Conservation (phyloP, 345 rosid species). For the Acer saccharum region DNA sequence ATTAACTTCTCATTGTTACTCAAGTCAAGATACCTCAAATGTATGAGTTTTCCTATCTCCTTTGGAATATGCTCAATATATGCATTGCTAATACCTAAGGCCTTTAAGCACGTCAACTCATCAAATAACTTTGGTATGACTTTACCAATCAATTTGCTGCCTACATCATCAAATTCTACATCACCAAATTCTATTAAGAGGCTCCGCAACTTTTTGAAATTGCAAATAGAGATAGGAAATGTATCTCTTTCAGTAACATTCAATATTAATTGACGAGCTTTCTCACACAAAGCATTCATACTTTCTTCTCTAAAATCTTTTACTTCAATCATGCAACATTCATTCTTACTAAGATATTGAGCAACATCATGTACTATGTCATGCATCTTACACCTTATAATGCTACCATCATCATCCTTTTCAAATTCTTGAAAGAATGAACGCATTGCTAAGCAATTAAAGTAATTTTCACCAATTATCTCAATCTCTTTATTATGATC, state of each 20-base stretch:
- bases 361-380: slow-evolving; percentile 5
- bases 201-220: neutral
- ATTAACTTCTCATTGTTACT: too few species aligned
- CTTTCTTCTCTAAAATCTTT: too few species aligned
- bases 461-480: neutral
- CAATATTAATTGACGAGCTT: neutral
- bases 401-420: neutral
- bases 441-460: neutral
- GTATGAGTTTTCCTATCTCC: too few species aligned
- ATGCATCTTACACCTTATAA: neutral
- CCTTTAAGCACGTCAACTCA: neutral
- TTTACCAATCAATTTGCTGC: too few species aligned
- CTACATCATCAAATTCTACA: neutral
- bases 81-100: neutral
- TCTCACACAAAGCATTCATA: neutral
- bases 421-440: slow-evolving; percentile 1
- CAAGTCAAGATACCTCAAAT: too few species aligned
- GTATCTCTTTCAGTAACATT: rapidly evolving
- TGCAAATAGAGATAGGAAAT: neutral
- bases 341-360: neutral
- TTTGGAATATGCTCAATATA: too few species aligned
- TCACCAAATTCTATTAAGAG: neutral
- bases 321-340: neutral
- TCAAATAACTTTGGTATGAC: neutral
- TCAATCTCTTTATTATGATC: neutral